Evolutionary conservation across 2,329 filamentous ascomycete genomes (phyloP), one percentile per base, ranked within the genome.

Genomic region (Ophiostoma fasciatum): DNA sequence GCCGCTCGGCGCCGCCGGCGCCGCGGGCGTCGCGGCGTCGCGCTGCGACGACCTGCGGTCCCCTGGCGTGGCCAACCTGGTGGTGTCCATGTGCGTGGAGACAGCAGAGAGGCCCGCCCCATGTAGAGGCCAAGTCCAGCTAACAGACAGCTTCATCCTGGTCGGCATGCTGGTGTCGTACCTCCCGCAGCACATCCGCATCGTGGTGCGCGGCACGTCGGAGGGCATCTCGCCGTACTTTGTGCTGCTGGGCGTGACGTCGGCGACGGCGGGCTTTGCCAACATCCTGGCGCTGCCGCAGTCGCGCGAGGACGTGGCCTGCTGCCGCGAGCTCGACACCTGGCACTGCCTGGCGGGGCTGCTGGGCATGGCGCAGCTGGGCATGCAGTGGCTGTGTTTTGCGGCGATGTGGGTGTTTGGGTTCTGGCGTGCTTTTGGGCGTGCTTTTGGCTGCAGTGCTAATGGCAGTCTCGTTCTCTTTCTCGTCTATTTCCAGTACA

Each of bases 141-240:
- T 55, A 28, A 55, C 37, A 5, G 7, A 37, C 47, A 74, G 70
- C 42, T 53, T 93, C 49, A 83, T 96, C 47, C 66, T 96, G 42
- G 54, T 93, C 48, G 88, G 88, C 39, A 87, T 96, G 49, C 66
- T 94, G 42, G 62, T 93, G 40, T 96, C 88, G 23, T 98, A 98
- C 61, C 69, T 96, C 3, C 90, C 90, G 1, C 90, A 98, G 55
- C 88, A 96, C 59, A 72, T 80, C 55, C 84, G 90, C 50, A 96
- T 98, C 58, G 82, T 94, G 47, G 66, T 71, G 28, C 74, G 85
- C 37, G 74, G 78, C 42, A 90, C 83, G 12, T 92, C 88, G 17
- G 88, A 93, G 55, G 90, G 90, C 43, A 87, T 98, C 43, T 94
- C 87, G 21, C 88, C 90, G 8, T 90, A 88, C 58, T 98, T 94